Percentiles rank a stretch among this genome's conserved stretches.
Evolutionary conservation across 2,329 filamentous ascomycete species (phyloP).

Genomic region (Neopestalotiopsis sp.): DNA sequence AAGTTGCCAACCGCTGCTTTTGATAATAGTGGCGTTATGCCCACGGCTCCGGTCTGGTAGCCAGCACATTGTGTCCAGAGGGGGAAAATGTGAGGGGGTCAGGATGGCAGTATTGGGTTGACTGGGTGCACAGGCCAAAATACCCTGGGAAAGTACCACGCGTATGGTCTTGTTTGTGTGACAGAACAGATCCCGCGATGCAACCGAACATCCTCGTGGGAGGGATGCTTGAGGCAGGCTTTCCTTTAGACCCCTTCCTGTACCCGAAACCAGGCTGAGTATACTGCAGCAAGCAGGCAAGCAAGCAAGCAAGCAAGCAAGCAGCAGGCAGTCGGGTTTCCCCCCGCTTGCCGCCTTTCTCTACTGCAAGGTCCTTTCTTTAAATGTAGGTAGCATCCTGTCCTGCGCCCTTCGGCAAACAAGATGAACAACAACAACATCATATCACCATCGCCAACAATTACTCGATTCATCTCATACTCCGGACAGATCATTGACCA

Average conservation of each 20-base stretch:
- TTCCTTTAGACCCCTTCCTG: not conserved
- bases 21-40: not conserved
- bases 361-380: not conserved
- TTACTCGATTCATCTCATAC: not conserved
- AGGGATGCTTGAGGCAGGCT: not conserved
- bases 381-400: not conserved
- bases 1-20: not conserved
- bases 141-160: not conserved
- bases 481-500: not conserved
- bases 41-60: not conserved
- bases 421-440: not conserved
- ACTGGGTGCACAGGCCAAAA: not conserved
- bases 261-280: not conserved
- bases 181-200: constrained; percentile 3
- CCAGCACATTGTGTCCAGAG: not conserved
- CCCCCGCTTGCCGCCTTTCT: not conserved
- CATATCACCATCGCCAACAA: not conserved
- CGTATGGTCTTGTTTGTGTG: not conserved
- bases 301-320: not conserved
- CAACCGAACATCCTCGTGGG: not conserved
- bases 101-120: not conserved
- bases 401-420: not conserved
- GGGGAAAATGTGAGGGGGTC: not conserved
- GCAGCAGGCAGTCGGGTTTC: not conserved
- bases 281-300: not conserved